Conservation (phyloP, 306 rosid species). For the Comarum palustre region DNA sequence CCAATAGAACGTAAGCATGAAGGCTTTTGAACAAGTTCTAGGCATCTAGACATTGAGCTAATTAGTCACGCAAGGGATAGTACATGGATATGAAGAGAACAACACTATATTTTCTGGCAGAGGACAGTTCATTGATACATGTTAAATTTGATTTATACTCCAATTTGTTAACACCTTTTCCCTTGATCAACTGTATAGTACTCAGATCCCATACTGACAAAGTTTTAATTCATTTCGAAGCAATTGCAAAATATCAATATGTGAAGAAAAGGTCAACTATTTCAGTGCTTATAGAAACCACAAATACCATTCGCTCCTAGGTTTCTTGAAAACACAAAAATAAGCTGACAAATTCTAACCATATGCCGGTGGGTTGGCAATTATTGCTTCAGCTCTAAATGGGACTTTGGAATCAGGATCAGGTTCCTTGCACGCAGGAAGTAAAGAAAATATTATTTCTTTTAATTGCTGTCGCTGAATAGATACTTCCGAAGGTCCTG, state of each 20-base stretch:
- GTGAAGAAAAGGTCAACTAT: not conserved
- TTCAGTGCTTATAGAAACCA: not conserved
- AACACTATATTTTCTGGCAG: not conserved
- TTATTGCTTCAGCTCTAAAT: slow-evolving; percentile 79
- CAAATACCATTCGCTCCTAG: not conserved
- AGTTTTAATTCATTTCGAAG: not conserved
- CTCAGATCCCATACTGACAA: not conserved
- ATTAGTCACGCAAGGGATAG: not conserved
- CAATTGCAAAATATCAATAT: not conserved
- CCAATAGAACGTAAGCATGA: not conserved
- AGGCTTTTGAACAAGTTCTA: not conserved
- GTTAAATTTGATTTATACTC: not conserved
- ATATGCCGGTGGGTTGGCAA: slow-evolving; percentile 95
- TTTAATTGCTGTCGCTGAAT: slow-evolving; percentile 76
- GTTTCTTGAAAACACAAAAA: slow-evolving; percentile 4
- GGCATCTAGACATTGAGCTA: not conserved
- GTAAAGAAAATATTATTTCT: slow-evolving; percentile 62
- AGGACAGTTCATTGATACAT: not conserved
- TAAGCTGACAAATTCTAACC: slow-evolving; percentile 49
- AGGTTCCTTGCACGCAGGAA: slow-evolving; percentile 71
- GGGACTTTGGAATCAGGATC: slow-evolving; percentile 59
- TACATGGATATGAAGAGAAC: not conserved
- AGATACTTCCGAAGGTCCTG: slow-evolving; percentile 85
- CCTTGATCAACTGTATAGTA: not conserved
- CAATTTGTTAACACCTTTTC: not conserved